phyloP scores from a whole-genome alignment of 2,329 filamentous ascomycete genomes.

The Ciborinia camelliae region DNA sequence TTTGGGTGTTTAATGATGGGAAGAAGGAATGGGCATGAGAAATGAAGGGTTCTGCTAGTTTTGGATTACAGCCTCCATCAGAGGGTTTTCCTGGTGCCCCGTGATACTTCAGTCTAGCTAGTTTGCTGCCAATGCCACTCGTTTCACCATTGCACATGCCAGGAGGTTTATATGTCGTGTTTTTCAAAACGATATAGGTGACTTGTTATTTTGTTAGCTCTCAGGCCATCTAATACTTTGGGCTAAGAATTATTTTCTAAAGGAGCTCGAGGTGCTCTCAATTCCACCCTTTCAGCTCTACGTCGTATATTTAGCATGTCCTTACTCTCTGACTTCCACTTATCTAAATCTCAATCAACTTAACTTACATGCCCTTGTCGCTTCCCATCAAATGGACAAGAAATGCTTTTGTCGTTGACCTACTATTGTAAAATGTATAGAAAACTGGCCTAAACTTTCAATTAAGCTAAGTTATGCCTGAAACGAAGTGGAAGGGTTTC shows the following conservation, averaged over 20 bases:
- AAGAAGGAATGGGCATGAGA: not conserved
- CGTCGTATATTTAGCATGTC: too few relatives aligned
- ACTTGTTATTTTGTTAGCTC: not conserved
- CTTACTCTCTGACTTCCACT: not conserved
- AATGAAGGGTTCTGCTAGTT: not conserved
- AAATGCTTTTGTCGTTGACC: not conserved
- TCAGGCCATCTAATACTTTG: not conserved
- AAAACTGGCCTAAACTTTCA: not conserved
- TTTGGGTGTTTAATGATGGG: too few relatives aligned
- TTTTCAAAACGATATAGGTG: too few relatives aligned
- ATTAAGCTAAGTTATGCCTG: not conserved
- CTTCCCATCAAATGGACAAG: too few relatives aligned
- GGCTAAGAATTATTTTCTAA: not conserved
- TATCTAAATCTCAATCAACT: not conserved
- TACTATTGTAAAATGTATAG: not conserved
- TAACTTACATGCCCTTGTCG: not conserved
- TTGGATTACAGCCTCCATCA: rapidly evolving
- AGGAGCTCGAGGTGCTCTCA: not conserved
- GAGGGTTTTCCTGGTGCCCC: not conserved
- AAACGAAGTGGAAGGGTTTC: not conserved
- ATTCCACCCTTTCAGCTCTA: not conserved
- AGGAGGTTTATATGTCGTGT: not conserved
- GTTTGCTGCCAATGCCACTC: not conserved
- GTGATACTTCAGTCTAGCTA: rapidly evolving
- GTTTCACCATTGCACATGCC: not conserved